Conservation (phyloP, 2,329 filamentous ascomycete species). For the Monilinia laxa region DNA sequence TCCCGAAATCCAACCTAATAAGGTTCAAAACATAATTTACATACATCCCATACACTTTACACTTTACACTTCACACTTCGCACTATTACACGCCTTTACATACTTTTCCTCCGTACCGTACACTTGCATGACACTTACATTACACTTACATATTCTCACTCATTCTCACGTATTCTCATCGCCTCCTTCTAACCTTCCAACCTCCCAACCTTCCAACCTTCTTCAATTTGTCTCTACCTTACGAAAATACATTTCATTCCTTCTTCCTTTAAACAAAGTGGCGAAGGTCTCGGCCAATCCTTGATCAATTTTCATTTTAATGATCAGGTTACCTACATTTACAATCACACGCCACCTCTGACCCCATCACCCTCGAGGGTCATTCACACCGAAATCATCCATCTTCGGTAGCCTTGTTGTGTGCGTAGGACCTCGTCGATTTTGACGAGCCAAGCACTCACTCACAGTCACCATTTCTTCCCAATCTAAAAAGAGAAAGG, state of each 20-base stretch:
- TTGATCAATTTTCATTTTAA: neutral
- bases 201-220: too few species aligned
- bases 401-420: slow-evolving; percentile 35
- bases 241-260: neutral
- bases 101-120: too few species aligned
- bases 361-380: slow-evolving; percentile 14
- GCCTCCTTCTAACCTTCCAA: too few species aligned
- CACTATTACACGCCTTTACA: too few species aligned
- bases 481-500: slow-evolving; percentile 53
- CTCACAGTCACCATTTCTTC: slow-evolving; percentile 51
- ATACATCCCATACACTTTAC: too few species aligned
- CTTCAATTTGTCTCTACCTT: too few species aligned
- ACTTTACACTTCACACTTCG: too few species aligned
- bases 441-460: slow-evolving; percentile 34
- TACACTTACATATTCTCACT: too few species aligned
- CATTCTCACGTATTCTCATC: too few species aligned
- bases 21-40: too few species aligned
- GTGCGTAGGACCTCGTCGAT: slow-evolving; percentile 33
- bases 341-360: slow-evolving; percentile 11
- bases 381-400: slow-evolving; percentile 9
- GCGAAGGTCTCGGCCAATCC: neutral
- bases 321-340: neutral
- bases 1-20: too few species aligned
- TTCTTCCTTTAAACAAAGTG: neutral
- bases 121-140: too few species aligned